These are phyloP conservation scores for Lepidium didymum DNA, from an alignment of 345 rosid genomes.

Conservation along the genomic window DNA sequence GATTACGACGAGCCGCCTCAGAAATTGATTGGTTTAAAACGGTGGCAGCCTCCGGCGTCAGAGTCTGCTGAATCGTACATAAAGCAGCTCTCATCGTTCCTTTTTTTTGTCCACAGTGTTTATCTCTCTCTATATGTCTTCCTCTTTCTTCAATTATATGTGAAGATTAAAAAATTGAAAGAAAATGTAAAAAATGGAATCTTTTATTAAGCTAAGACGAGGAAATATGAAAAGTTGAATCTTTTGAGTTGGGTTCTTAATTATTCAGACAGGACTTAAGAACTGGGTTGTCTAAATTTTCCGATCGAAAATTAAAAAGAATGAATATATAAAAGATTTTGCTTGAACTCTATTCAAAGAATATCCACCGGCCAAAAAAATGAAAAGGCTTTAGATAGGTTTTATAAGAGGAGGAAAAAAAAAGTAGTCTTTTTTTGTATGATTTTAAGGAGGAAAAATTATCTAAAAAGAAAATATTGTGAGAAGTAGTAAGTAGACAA, in stretches of 20 bases:
- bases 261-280: constrained; percentile 9
- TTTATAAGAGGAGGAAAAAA: constrained; percentile 20
- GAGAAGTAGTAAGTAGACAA: constrained; percentile 21
- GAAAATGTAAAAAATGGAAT: constrained; percentile 13
- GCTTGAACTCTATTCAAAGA: constrained; percentile 10
- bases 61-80: constrained; percentile 95
- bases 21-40: constrained; percentile 86
- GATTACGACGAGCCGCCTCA: constrained; percentile 87
- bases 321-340: constrained; percentile 12
- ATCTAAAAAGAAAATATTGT: not conserved
- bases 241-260: constrained; percentile 23
- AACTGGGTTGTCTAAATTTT: not conserved
- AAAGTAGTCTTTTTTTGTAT: not conserved
- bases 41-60: constrained; percentile 88
- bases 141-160: constrained; percentile 29
- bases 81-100: constrained; percentile 81
- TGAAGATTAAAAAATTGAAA: not conserved
- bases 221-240: constrained; percentile 12
- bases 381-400: constrained; percentile 13
- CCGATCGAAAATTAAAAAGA: not conserved
- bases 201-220: not conserved
- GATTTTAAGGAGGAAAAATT: not conserved
- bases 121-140: not conserved
- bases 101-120: not conserved
- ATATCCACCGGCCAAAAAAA: constrained; percentile 22